Evolutionary conservation across 495 filamentous ascomycete genomes (phyloP), one percentile per base, ranked within the genome.

Genomic region (Pseudevernia furfuracea): DNA sequence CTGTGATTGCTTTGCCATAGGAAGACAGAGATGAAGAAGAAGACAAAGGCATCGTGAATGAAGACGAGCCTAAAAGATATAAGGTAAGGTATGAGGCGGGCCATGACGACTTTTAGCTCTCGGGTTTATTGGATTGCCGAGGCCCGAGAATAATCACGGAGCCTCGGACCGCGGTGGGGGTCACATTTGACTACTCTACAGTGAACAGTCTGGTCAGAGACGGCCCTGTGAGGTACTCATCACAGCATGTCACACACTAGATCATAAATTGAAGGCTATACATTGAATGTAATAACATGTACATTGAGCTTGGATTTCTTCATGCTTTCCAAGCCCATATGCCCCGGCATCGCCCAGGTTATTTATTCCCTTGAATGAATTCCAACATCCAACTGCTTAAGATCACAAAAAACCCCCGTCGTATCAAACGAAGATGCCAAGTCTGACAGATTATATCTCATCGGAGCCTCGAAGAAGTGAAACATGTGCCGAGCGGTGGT

Each of bases 341-440:
- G 49, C 28, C 19, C 46, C 46, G 49, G 30, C 14, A 32, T 55
- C 19, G 28, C 6, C 30, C 30, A 19, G 36, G 3, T 34, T 8
- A n/a, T 21, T 34, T 8, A n/a, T 21, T 15, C 11, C 15, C 30
- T 9, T 21, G 30, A 9, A 55, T 1, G 15, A 55, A 34, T 21
- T 55, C 10, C 19, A 34, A 32, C 52, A 55, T 34, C 17, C 52
- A 55, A 15, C 8, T 55, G 52, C 30, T 32, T 5, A 9, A 34
- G 15, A 7, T 17, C 30, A 34, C 19, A 21, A 21, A 4, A 1
- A 55, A 17, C 15, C 28, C 14, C 30, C 6, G 52, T n/a, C 28
- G 52, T 55, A 55, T 21, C 52, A 55, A 34, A 55, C 52, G 30
- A 55, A 55, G 30, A 55, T 34, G 52, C 52, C 15, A 55, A 34